Conservation (phyloP, 1,284 basidiomycete species). For the Malassezia brasiliensis region DNA sequence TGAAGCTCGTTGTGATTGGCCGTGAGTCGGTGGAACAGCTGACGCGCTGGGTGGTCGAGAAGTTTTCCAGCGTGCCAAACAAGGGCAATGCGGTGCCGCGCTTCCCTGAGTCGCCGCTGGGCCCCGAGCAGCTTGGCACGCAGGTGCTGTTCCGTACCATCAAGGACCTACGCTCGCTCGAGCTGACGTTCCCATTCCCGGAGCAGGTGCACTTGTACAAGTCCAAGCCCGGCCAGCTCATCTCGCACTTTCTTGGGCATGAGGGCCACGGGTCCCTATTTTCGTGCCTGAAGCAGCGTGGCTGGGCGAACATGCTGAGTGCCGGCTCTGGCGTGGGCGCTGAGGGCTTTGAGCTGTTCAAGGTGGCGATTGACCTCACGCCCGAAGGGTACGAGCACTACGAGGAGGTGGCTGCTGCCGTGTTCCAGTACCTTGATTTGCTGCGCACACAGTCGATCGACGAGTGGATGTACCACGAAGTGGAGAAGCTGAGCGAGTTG, state of each 20-base stretch:
- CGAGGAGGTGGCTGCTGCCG: conserved; percentile 61
- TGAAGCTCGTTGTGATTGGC: conserved; percentile 82
- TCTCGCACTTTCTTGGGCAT: conserved; percentile 84
- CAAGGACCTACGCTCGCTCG: conserved; percentile 76
- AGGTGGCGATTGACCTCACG: conserved; percentile 70
- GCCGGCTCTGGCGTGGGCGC: conserved; percentile 61
- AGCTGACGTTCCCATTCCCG: conserved; percentile 64
- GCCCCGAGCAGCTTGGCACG: conserved; percentile 54
- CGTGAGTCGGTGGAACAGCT: conserved; percentile 77
- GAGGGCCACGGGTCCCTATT: conserved; percentile 90
- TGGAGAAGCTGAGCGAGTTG: conserved; percentile 63
- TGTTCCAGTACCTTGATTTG: conserved; percentile 81
- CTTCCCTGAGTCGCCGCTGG: conserved; percentile 64
- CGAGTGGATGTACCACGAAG: conserved; percentile 68
- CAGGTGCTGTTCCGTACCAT: conserved; percentile 80
- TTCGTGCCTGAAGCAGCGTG: conserved; percentile 80
- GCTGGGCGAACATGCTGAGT: conserved; percentile 75
- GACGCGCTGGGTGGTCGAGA: conserved; percentile 59
- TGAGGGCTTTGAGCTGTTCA: conserved; percentile 80
- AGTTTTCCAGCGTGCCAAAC: conserved; percentile 70
- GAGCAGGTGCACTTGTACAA: conserved; percentile 67
- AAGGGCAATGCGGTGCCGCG: conserved; percentile 58
- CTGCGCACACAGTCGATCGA: conserved; percentile 63
- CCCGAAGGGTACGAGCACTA: conserved; percentile 79
- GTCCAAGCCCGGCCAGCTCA: conserved; percentile 67